Evolutionary conservation across 192 early-diverging fungal genomes (phyloP).

Genomic region (Backusella circina): DNA sequence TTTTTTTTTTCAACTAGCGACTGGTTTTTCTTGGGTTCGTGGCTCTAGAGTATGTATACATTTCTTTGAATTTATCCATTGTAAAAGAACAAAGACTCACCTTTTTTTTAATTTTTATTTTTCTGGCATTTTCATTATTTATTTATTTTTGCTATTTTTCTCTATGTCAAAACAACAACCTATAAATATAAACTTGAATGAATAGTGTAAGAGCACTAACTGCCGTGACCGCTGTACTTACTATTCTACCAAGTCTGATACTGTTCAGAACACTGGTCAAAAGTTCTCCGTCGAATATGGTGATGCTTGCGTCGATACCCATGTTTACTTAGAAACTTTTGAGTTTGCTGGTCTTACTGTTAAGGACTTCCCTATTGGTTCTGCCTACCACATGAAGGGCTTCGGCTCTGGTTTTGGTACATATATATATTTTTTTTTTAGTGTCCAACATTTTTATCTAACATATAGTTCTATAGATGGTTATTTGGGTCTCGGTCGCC

Average conservation of each 20-base stretch:
- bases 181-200: not conserved
- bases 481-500: constrained; percentile 33
- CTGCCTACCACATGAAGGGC: constrained; percentile 32
- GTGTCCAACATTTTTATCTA: not conserved
- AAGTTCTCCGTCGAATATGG: constrained; percentile 35
- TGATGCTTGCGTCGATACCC: constrained; percentile 27
- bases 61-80: not conserved
- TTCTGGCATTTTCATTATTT: not conserved
- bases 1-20: constrained; percentile 15
- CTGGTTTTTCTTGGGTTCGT: constrained; percentile 35
- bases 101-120: constrained; percentile 4
- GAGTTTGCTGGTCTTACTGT: constrained; percentile 28
- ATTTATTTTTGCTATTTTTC: not conserved
- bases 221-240: constrained; percentile 32
- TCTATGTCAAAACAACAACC: not conserved
- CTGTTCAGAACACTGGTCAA: constrained; percentile 10
- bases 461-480: constrained; percentile 17
- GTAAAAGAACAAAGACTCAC: not conserved
- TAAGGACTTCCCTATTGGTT: constrained; percentile 30
- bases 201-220: constrained; percentile 29
- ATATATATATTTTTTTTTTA: not conserved
- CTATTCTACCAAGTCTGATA: constrained; percentile 21
- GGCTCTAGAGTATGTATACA: constrained; percentile 24
- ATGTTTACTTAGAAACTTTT: constrained; percentile 29
- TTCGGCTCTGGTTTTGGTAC: constrained; percentile 25